Evolutionary conservation across 1,284 basidiomycete genomes (phyloP), one percentile per base, ranked within the genome.

Genomic region (Ustilago crameri): DNA sequence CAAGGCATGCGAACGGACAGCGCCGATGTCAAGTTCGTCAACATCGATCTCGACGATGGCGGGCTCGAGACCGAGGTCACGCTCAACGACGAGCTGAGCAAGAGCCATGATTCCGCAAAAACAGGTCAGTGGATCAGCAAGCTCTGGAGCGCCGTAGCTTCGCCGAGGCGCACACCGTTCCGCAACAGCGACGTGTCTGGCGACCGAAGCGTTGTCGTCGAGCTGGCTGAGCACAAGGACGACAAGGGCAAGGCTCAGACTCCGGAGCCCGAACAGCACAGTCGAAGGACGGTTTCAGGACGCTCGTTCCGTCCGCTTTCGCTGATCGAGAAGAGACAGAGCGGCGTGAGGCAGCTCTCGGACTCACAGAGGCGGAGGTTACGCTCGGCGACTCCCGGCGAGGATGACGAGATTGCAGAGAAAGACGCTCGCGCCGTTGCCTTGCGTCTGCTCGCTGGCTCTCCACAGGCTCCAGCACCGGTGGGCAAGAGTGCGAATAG

Each of bases 361-460:
- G 64, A 60, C 12, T 18, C 37, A 14, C 24, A 38, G 42, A 44
- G 46, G 12, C 56, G 60, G 45, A 38, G 62, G 20, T 53, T 61
- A 46, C 48, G 62, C 22, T 66, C 68, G 2, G 62, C 68, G 3
- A 62, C 60, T 14, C 68, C 68, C 9, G 68, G 58, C 5, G 68
- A 57, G 22, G 58, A 71, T 1, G 68, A 66, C 34, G 53, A 71
- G 44, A 47, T 62, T 24, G 62, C 62, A 3, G 62, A 71, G 26
- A 63, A 60, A 47, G 68, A 71, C 49, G 62, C 68, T 27, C 57
- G 68, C 24, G 62, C 57, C 32, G 62, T 71, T 9, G 68, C 68
- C 3, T 44, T 71, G 41, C 50, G 68, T 0, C 27, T 71, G 50
- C 62, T 71, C 20, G 51, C 57, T n/a, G 62, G 62, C 23, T 59